Evolutionary conservation across 2,329 filamentous ascomycete species (phyloP).

Genomic region (Teratosphaeria epicoccoides): DNA sequence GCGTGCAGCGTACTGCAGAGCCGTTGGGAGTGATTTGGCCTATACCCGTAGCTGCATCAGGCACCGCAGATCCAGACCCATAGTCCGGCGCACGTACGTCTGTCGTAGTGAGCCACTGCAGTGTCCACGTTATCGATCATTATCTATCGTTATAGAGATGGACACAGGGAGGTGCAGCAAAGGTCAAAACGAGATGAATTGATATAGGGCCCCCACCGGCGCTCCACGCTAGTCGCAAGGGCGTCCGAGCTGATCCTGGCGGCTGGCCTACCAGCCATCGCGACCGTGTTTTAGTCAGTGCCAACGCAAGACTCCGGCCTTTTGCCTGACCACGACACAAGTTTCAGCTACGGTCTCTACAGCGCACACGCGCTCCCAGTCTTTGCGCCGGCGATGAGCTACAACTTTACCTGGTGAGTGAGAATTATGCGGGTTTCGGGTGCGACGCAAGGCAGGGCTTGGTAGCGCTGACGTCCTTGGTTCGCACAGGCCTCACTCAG

Average conservation of each 20-base stretch:
- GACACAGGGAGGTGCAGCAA: neutral
- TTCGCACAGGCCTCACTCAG: constrained; percentile 46
- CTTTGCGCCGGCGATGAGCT: neutral
- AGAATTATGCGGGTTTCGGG: neutral
- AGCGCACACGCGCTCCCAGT: neutral
- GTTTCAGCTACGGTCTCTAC: neutral
- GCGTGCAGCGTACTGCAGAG: neutral
- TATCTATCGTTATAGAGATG: no score
- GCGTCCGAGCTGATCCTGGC: neutral
- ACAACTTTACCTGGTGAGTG: neutral
- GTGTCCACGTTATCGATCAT: no score
- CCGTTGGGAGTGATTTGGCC: neutral
- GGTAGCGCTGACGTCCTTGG: neutral
- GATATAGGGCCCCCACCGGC: neutral
- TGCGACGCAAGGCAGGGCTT: neutral
- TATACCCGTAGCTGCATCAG: neutral
- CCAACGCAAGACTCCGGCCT: neutral
- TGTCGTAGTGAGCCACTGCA: no score
- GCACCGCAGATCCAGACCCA: neutral
- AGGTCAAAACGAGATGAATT: neutral
- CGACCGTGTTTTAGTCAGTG: neutral
- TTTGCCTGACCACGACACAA: neutral
- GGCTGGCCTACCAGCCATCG: neutral
- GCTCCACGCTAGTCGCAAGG: neutral
- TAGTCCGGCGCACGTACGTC: no score